These are phyloP conservation scores for Lophium mytilinum DNA, from an alignment of 495 filamentous ascomycete genomes.

Conservation along the genomic window DNA sequence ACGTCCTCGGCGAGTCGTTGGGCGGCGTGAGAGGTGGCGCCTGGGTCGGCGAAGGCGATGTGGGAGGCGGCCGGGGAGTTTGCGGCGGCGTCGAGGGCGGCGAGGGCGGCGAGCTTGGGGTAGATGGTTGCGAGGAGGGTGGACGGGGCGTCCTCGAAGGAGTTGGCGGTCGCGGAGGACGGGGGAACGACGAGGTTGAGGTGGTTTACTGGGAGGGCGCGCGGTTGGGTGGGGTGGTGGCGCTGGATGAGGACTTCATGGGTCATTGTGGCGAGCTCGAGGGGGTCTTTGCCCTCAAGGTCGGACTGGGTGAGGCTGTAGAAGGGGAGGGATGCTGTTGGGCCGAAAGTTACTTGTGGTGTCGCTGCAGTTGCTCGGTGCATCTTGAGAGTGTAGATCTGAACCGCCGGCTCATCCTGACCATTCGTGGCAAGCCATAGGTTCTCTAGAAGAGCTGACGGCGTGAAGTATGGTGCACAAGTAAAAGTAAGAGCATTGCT, in stretches of 20 bases:
- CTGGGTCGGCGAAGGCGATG: slow-evolving; percentile 37
- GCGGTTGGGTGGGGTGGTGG: slow-evolving; percentile 25
- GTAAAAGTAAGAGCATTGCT: slow-evolving; percentile 3
- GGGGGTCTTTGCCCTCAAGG: background rate
- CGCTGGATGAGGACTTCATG: slow-evolving; percentile 25
- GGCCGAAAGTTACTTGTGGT: slow-evolving; percentile 23
- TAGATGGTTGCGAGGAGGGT: slow-evolving; percentile 63
- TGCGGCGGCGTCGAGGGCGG: slow-evolving; percentile 57
- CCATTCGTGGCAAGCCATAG: slow-evolving; percentile 52
- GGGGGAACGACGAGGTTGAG: slow-evolving; percentile 26
- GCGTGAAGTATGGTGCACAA: slow-evolving; percentile 26
- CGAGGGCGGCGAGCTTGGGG: slow-evolving; percentile 59
- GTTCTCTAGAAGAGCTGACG: slow-evolving; percentile 38
- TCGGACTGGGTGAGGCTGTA: slow-evolving; percentile 27
- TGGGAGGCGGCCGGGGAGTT: slow-evolving; percentile 36
- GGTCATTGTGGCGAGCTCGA: background rate
- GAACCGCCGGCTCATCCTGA: slow-evolving; percentile 37
- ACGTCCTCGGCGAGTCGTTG: slow-evolving; percentile 44
- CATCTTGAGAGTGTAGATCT: slow-evolving; percentile 40
- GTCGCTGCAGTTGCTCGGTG: slow-evolving; percentile 20
- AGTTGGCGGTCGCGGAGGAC: slow-evolving; percentile 20
- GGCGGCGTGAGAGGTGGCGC: slow-evolving; percentile 32
- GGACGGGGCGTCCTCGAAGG: slow-evolving; percentile 25
- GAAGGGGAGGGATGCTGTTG: slow-evolving; percentile 24
- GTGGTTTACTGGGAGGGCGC: slow-evolving; percentile 23